Base-by-base conservation (phyloP, 116 monocot genomes). In the Iris pallida region DNA sequence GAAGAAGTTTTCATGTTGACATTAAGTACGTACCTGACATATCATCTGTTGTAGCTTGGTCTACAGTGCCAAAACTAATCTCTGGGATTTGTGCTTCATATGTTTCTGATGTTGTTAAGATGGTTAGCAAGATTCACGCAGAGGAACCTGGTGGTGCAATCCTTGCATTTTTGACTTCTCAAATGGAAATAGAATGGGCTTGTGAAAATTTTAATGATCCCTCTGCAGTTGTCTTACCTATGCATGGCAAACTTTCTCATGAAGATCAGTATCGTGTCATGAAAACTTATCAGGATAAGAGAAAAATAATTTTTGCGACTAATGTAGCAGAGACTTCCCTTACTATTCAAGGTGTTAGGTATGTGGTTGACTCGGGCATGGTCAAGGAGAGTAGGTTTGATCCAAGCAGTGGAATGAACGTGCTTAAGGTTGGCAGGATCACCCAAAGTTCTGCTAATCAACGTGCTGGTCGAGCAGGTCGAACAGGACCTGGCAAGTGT, bases 391-490 rank as follows among this genome's bases (percentile, higher is more conserved):
- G 84, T 66, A 82, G 80, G 47, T 99, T 93, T 83, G 90, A 90
- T 65, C 84, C 93, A 8, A 71, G 72, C 18, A 86, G 69, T 65
- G 90, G 90, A 53, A 93, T 99, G 93, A 93, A 86, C 72, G 74
- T 93, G 44, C 86, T 99, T 7, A 86, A 75, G 73, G 93, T 99
- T 47, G 69, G 81, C 63, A 65, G 76, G 65, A 83, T 85, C 51
- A 93, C 85, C 71, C 88, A 88, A 81, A 90, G 90, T 71, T 99
- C 99, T 76, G 99, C 99, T n/a, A 84, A 83, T 74, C 99, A 99
- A 71, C 83, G 99, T 58, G 78, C 93, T 68, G 99, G 99, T 6
- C 81, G 93, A 45, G 99, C 99, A 14, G 99, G 99, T 66, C 66
- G 99, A 56, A 93, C 86, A 15, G 80, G 74, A 57, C 63, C 88